These are phyloP conservation scores for Mycena polygramma DNA, from an alignment of 768 basidiomycete species.

Conservation along the genomic window DNA sequence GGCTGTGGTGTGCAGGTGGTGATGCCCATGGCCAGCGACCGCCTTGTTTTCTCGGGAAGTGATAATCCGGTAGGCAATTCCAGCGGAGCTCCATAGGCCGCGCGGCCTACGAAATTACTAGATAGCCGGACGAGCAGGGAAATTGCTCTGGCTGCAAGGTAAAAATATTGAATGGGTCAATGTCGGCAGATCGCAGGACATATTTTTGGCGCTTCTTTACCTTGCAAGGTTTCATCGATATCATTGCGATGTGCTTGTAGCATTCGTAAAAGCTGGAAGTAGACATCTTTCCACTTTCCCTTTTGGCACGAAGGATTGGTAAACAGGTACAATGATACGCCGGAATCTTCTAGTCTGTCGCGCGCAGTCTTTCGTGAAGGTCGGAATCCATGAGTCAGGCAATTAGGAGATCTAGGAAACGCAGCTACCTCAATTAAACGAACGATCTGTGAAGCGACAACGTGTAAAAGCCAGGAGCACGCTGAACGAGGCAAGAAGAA, in stretches of 20 bases:
- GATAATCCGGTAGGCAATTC: not conserved
- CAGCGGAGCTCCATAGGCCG: not conserved
- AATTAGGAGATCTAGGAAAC: not conserved
- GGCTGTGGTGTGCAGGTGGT: constrained; percentile 21
- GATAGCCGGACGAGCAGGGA: constrained; percentile 30
- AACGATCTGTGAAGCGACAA: constrained; percentile 24
- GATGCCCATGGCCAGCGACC: constrained; percentile 19
- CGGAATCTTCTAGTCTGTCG: constrained; percentile 34
- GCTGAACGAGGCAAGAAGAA: constrained; percentile 1
- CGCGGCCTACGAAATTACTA: constrained; percentile 23
- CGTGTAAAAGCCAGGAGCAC: no score
- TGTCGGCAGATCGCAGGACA: constrained; percentile 1
- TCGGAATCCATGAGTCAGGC: not conserved
- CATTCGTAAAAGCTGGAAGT: constrained; percentile 32
- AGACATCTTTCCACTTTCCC: constrained; percentile 22
- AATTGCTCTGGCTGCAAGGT: constrained; percentile 16
- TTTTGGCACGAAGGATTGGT: constrained; percentile 6
- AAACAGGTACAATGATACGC: constrained; percentile 29
- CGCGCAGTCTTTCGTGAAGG: constrained; percentile 17
- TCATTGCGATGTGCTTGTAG: constrained; percentile 22
- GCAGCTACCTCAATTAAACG: constrained; percentile 32
- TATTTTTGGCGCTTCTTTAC: constrained; percentile 17
- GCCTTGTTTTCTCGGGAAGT: constrained; percentile 11
- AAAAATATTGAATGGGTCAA: not conserved
- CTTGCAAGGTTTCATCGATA: constrained; percentile 25